Evolutionary conservation across 164 flowering plant species (phyloP), one percentile per base, ranked within the genome.

Genomic region (Berberis thunbergii): DNA sequence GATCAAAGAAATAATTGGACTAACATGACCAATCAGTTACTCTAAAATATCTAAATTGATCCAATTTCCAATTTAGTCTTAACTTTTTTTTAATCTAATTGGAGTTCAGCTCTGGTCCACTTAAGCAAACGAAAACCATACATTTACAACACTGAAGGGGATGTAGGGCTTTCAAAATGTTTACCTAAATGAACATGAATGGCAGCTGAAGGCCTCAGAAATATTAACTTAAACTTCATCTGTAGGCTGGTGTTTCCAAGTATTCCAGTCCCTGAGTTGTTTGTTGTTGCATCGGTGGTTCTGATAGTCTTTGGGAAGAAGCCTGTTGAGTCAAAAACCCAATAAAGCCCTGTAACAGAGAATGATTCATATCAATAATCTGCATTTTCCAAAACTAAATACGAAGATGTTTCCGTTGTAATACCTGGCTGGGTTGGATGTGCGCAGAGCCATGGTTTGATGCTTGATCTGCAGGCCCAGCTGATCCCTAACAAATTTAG

Each of bases 11-110:
- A 26, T 26, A 26, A 26, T 26, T 26, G 26, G 26, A 26, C 26
- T 26, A 26, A 26, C 26, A 26, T 26, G 26, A 26, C 26, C 26
- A 26, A 26, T 26, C 26, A 26, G 26, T 68, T 69, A 4, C 63
- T 60, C 76, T 69, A 64, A 59, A 73, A 73, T 26, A 26, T 26
- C 26, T 26, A 26, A 26, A 26, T 26, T 26, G 26, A 26, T 26
- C 26, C 26, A 26, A 26, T 26, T 26, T 26, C 26, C 26, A 26
- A 26, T 26, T 26, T 26, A 26, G 26, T 26, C 26, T 26, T 26
- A 26, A 26, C 26, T 26, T 26, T 26, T 26, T 26, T 26, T 26
- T 26, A 26, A 26, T 26, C 26, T 26, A 26, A 26, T 26, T 26
- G 26, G 26, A 26, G 26, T 26, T 26, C 26, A 26, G 26, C 26